phyloP scores from a whole-genome alignment of 2,329 filamentous ascomycete genomes.

The Didymellaceae sp. region DNA sequence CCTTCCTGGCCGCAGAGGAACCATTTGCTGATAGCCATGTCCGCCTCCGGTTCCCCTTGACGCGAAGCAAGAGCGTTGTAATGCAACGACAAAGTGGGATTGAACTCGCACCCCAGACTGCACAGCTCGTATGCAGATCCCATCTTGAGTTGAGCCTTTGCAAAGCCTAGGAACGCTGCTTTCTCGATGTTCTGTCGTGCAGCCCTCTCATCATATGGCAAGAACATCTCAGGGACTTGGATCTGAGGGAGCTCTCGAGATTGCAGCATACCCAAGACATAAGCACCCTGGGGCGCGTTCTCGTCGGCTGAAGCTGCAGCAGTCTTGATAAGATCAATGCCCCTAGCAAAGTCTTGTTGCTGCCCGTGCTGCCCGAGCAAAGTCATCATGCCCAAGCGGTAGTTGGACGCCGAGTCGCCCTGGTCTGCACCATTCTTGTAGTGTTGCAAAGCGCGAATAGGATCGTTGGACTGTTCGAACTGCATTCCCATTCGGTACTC shows the following conservation, averaged over 20 bases:
- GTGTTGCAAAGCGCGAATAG: slow-evolving; percentile 86
- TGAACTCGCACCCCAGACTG: slow-evolving; percentile 92
- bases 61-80: slow-evolving; percentile 93
- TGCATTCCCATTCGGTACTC: slow-evolving; percentile 99
- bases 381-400: slow-evolving; percentile 95
- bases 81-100: slow-evolving; percentile 88
- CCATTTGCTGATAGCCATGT: slow-evolving; percentile 97
- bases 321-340: slow-evolving; percentile 80
- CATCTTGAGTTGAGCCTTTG: slow-evolving; percentile 97
- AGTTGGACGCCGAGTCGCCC: slow-evolving; percentile 86
- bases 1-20: slow-evolving; percentile 95
- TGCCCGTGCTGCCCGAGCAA: slow-evolving; percentile 93
- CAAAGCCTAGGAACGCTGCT: slow-evolving; percentile 92
- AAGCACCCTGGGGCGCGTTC: slow-evolving; percentile 95
- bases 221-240: slow-evolving; percentile 72
- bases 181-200: slow-evolving; percentile 93
- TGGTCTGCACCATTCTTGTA: slow-evolving; percentile 81
- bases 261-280: slow-evolving; percentile 93
- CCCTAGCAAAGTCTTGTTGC: slow-evolving; percentile 76
- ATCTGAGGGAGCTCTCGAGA: slow-evolving; percentile 92
- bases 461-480: slow-evolving; percentile 93
- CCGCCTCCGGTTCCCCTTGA: slow-evolving; percentile 91
- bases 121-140: slow-evolving; percentile 94
- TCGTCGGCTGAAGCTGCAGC: slow-evolving; percentile 91
- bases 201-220: slow-evolving; percentile 73